Percentiles rank a stretch among this genome's conserved stretches.
Evolutionary conservation across 345 rosid species (phyloP).

Genomic region (Hibiscus syriacus): DNA sequence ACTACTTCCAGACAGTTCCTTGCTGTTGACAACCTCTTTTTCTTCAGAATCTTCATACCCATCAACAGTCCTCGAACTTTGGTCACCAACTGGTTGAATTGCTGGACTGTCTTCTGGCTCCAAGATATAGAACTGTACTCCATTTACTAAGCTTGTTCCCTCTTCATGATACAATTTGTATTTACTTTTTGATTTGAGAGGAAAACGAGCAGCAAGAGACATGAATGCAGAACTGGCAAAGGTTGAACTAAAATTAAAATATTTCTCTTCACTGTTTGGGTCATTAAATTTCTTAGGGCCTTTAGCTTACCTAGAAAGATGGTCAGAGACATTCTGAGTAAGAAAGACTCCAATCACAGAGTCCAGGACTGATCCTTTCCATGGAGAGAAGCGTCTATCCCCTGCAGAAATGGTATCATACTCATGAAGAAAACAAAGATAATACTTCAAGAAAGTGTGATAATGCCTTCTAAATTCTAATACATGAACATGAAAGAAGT

Average conservation of each 20-base stretch:
- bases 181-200: constrained; percentile 28
- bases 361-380: constrained; percentile 98
- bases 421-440: background rate
- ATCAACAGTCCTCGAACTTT: constrained; percentile 33
- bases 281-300: background rate
- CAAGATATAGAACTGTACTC: constrained; percentile 32
- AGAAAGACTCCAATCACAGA: constrained; percentile 96
- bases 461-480: background rate
- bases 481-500: background rate
- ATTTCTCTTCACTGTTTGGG: constrained; percentile 2
- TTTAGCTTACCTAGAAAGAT: constrained; percentile 68
- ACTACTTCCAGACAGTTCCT: constrained; percentile 36
- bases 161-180: constrained; percentile 24
- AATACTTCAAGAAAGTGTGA: background rate
- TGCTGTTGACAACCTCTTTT: constrained; percentile 34
- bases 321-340: constrained; percentile 95
- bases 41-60: constrained; percentile 35
- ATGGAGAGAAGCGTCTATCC: constrained; percentile 84
- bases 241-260: constrained; percentile 12
- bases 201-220: constrained; percentile 74
- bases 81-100: constrained; percentile 33
- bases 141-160: constrained; percentile 29
- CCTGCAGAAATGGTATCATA: constrained; percentile 38
- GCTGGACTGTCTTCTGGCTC: constrained; percentile 46
- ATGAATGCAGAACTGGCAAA: constrained; percentile 84